Evolutionary conservation across 2,329 filamentous ascomycete genomes (phyloP).

Genomic region (Akanthomyces dipterigenus): DNA sequence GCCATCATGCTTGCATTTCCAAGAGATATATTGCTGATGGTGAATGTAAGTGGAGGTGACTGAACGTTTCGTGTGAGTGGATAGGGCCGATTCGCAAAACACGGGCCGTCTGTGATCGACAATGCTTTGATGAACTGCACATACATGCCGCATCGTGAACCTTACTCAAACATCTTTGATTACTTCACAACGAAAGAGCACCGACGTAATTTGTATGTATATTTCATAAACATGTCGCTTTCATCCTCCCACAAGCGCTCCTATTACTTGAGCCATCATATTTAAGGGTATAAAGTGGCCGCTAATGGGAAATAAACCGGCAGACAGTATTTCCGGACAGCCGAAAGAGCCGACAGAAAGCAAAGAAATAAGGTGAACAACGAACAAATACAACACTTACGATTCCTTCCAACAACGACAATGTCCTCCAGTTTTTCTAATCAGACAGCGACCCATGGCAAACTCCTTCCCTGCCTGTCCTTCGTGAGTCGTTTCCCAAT

Average conservation of each 20-base stretch:
- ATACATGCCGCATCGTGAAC: neutral
- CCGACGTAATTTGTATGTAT: neutral
- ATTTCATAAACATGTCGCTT: neutral
- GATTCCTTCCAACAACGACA: neutral
- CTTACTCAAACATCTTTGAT: neutral
- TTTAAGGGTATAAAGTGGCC: neutral
- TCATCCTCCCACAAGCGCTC: neutral
- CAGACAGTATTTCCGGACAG: neutral
- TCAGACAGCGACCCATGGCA: constrained; percentile 13
- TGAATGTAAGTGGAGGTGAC: constrained; percentile 1
- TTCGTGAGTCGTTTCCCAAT: constrained; percentile 16
- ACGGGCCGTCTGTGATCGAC: no score
- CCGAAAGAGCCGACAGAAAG: neutral
- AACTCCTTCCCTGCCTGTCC: constrained; percentile 14
- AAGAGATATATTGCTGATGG: neutral
- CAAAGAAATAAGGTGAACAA: constrained; percentile 7
- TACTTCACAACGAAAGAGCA: neutral
- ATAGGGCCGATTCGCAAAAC: neutral
- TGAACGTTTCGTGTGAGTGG: neutral
- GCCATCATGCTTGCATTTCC: constrained; percentile 16
- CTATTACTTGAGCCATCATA: constrained; percentile 4
- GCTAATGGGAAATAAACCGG: neutral
- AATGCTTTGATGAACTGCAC: neutral
- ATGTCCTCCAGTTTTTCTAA: constrained; percentile 1
- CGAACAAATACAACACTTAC: constrained; percentile 1